phyloP scores from a whole-genome alignment of 2,329 filamentous ascomycete species.

The Colletotrichum musicola region DNA sequence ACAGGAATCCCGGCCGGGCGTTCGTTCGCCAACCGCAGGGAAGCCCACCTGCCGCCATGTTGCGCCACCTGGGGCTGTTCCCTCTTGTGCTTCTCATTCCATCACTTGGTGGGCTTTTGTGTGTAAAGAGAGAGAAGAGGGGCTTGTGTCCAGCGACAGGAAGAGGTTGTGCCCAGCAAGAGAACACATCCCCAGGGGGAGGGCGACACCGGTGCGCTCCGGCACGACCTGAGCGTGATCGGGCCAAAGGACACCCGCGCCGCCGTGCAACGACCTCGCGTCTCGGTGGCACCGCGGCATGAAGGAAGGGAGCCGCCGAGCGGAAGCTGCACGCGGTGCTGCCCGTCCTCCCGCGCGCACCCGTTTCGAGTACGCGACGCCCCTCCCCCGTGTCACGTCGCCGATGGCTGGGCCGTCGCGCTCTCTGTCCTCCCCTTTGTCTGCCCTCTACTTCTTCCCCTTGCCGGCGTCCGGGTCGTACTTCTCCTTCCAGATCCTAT shows the following conservation, averaged over 20 bases:
- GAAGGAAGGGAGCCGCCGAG: slow-evolving; percentile 14
- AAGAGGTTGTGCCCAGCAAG: background rate
- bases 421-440: background rate
- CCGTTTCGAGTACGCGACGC: slow-evolving; percentile 38
- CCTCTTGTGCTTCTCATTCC: slow-evolving; percentile 18
- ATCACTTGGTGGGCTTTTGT: background rate
- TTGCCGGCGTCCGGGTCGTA: slow-evolving; percentile 70
- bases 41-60: slow-evolving; percentile 11
- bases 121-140: background rate
- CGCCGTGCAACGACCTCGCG: slow-evolving; percentile 21
- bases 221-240: background rate
- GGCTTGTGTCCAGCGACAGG: background rate
- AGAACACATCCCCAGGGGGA: background rate
- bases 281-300: slow-evolving; percentile 16
- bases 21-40: background rate
- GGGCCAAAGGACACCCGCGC: slow-evolving; percentile 6
- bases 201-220: background rate
- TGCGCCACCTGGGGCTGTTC: slow-evolving; percentile 2
- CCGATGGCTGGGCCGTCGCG: background rate
- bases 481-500: slow-evolving; percentile 98
- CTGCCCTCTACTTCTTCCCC: slow-evolving; percentile 54
- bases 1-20: too few species aligned
- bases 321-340: slow-evolving; percentile 13
- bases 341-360: background rate
- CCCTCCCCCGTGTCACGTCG: slow-evolving; percentile 10